Evolutionary conservation across 495 filamentous ascomycete genomes (phyloP), one percentile per base, ranked within the genome.

Genomic region (Aspergillus steynii): DNA sequence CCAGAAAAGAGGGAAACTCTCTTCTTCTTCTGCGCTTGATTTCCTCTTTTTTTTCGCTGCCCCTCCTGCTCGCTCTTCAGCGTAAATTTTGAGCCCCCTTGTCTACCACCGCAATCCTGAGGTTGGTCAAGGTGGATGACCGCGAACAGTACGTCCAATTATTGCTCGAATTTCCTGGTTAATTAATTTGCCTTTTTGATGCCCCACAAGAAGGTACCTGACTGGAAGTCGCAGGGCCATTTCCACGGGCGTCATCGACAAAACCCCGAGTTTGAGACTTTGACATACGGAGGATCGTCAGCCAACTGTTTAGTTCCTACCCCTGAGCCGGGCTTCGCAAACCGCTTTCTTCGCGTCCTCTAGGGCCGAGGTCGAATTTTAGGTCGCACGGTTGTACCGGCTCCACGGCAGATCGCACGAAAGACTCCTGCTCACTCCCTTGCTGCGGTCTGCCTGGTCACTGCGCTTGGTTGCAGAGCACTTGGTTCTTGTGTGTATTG

Each of bases 291-390:
- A 56, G 50, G 64, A 67, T 67, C 61, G 55, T 52, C 55, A 26
- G 56, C 47, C 55, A 53, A 48, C 49, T 29, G 27, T 32, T 27
- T 55, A 56, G 26, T 56, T 49, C 58, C 50, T 65, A 62, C 68
- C 68, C 68, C 68, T 70, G 68, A 70, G 61, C 61, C 62, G 62
- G 34, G 15, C 59, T 62, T 62, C 52, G 32, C 52, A 48, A 27
- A 25, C 50, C 14, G 29, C 29, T 45, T 52, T 34, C 49, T 32
- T 50, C 34, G 47, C 27, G 28, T 62, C 42, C 55, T 52, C 62
- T 27, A 63, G 56, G 55, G 62, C 64, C 60, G 67, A 69, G 67
- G 67, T 65, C 64, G 54, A 42, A 42, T 14, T 42, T 42, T 42
- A 42, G 37, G 55, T 45, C 56, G 29, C 60, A 53, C 42, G 50